A percentile compares a stretch with the other conserved stretches of the same genome.
These are phyloP conservation scores for Phytophthora cajani DNA, from an alignment of 352 stramenopile species.

Conservation along the genomic window DNA sequence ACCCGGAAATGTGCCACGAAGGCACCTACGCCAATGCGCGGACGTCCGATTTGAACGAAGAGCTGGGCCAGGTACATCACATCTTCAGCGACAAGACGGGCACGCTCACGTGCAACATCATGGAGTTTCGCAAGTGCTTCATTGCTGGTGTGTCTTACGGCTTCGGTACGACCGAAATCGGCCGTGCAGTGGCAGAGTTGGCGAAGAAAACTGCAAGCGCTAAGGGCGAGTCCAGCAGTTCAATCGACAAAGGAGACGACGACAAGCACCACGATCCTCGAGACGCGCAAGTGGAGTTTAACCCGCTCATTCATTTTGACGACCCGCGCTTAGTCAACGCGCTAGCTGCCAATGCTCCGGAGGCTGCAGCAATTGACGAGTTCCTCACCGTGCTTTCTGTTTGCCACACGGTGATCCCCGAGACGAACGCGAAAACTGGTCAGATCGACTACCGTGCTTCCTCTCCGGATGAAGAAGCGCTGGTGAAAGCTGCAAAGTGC, in stretches of 20 bases:
- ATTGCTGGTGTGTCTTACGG: slow-evolving; percentile 87
- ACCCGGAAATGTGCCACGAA: slow-evolving; percentile 86
- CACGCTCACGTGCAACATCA: slow-evolving; percentile 98
- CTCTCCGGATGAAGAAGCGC: slow-evolving; percentile 93
- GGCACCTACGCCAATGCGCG: slow-evolving; percentile 84
- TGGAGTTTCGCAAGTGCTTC: slow-evolving; percentile 95
- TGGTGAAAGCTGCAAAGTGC: slow-evolving; percentile 87
- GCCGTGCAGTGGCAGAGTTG: slow-evolving; percentile 61
- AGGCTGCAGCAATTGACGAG: slow-evolving; percentile 54
- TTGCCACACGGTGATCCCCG: slow-evolving; percentile 81
- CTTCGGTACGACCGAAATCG: slow-evolving; percentile 82
- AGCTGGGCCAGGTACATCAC: slow-evolving; percentile 96
- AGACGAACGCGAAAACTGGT: slow-evolving; percentile 55
- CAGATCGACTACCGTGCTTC: slow-evolving; percentile 85
- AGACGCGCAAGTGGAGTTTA: slow-evolving; percentile 68
- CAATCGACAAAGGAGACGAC: slow-evolving; percentile 10
- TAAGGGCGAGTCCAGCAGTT: slow-evolving; percentile 10
- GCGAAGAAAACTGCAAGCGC: slow-evolving; percentile 36
- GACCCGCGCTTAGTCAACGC: slow-evolving; percentile 65
- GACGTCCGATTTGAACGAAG: slow-evolving; percentile 92
- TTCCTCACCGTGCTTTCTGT: slow-evolving; percentile 79
- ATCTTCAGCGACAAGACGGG: slow-evolving; percentile 99
- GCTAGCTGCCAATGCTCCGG: slow-evolving; percentile 33
- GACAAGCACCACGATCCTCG: slow-evolving; percentile 39
- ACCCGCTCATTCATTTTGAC: slow-evolving; percentile 75